A percentile compares a stretch with the other conserved stretches of the same genome.
phyloP scores from a whole-genome alignment of 257 asterid species.

The Gentiana dahurica region DNA sequence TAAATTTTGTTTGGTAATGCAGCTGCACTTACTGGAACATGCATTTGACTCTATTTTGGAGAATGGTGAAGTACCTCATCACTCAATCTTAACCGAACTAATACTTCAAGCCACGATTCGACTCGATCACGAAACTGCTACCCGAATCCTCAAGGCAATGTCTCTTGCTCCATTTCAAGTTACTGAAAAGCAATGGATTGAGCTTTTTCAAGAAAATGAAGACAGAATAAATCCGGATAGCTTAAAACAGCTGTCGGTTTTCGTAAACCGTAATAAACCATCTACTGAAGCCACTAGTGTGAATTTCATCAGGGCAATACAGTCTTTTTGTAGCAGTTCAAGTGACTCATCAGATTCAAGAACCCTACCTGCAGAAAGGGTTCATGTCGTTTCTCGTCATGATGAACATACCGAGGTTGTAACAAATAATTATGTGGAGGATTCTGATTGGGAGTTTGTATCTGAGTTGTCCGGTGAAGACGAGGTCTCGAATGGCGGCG shows the following conservation, averaged over 20 bases:
- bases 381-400: conserved; percentile 2
- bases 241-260: conserved; percentile 35
- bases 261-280: conserved; percentile 22
- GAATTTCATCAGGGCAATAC: conserved; percentile 48
- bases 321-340: conserved; percentile 25
- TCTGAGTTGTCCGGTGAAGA: conserved; percentile 8
- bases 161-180: conserved; percentile 64
- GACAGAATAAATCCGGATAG: conserved; percentile 27
- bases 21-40: conserved; percentile 87
- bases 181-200: conserved; percentile 51
- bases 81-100: conserved; percentile 58
- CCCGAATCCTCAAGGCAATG: conserved; percentile 45
- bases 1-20: conserved; percentile 13
- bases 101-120: conserved; percentile 43
- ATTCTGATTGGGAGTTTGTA: conserved; percentile 6
- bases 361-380: conserved; percentile 10
- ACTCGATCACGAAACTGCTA: conserved; percentile 35
- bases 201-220: conserved; percentile 38
- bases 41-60: conserved; percentile 64
- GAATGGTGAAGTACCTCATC: conserved; percentile 71
- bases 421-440: conserved; percentile 11
- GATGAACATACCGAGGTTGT: conserved; percentile 7
- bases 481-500: conserved; percentile 2
- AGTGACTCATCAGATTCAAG: conserved; percentile 11
- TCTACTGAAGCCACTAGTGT: conserved; percentile 41